Conservation (phyloP, 306 rosid species). For the Fragaria nilgerrensis region DNA sequence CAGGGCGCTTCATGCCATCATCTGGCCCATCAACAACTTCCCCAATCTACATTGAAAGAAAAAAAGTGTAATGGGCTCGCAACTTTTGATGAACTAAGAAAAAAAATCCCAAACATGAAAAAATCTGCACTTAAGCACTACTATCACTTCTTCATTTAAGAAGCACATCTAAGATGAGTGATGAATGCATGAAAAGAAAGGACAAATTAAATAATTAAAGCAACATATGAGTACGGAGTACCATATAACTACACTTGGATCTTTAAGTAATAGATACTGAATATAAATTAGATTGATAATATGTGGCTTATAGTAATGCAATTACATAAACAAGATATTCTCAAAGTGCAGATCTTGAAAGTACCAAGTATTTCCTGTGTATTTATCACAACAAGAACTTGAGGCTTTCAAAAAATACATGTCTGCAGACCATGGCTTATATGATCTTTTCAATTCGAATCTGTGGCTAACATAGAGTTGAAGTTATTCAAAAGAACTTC, state of each 20-base stretch:
- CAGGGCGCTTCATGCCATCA: constrained; percentile 50
- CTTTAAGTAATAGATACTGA: background rate
- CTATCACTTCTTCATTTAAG: background rate
- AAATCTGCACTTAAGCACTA: background rate
- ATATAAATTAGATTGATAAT: background rate
- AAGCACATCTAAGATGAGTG: background rate
- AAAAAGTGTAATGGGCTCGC: background rate
- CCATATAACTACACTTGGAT: background rate
- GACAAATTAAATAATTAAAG: background rate
- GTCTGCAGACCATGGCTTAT: background rate
- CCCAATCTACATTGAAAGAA: constrained; percentile 56
- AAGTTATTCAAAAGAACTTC: background rate
- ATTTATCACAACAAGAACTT: background rate
- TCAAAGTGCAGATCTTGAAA: background rate
- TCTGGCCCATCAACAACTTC: constrained; percentile 99
- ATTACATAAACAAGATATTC: background rate
- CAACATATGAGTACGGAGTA: background rate
- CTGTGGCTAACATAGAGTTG: background rate
- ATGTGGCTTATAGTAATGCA: background rate
- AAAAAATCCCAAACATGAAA: background rate
- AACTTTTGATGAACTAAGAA: background rate
- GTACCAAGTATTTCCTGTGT: background rate
- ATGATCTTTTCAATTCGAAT: background rate
- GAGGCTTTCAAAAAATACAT: background rate
- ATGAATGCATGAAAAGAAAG: background rate